Base-by-base conservation (phyloP, 208 protist species). In the Kentomonas sorsogonicus region DNA sequence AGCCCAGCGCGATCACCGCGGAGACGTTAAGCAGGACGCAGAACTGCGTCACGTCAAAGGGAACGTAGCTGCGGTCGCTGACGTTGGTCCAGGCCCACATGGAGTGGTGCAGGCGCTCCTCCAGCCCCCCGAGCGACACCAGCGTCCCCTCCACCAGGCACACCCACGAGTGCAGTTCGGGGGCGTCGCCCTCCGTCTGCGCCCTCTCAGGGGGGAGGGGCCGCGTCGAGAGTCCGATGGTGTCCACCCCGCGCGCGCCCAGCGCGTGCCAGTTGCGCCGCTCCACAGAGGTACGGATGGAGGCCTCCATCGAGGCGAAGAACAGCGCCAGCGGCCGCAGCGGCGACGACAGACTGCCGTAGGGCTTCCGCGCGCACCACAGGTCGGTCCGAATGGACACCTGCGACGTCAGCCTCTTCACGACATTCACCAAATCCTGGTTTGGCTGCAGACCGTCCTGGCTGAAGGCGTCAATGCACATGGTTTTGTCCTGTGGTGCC, bases 71-170 rank as follows among this genome's bases (percentile, higher is more conserved):
- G 16, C 25, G 54, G 7, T 46, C 31, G 58, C 66, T 69, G 27
- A 83, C 40, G 15, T 74, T 72, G 23, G 85, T 53, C 72, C 74
- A 89, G 43, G 82, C 75, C 59, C 73, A 89, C 10, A 65, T 80
- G 54, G 81, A 79, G 62, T 85, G 81, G 67, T 85, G 77, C 23
- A 85, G 80, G 20, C 75, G 71, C 52, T 89, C 77, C 46, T 89
- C 74, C 34, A 89, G 52, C 5, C 78, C 77, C 29, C 72, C 85
- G n/a, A 89, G 51, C 3, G 77, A 75, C 23, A 70, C 51, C 34
- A 89, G 67, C 29, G 77, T 44, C 31, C n/a, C n/a, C n/a, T n/a
- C n/a, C n/a, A n/a, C n/a, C n/a, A n/a, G n/a, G n/a, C n/a, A n/a
- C n/a, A n/a, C n/a, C n/a, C n/a, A n/a, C n/a, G n/a, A n/a, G n/a